phyloP scores from a whole-genome alignment of 257 asterid genomes.

The Solanum pimpinellifolium region DNA sequence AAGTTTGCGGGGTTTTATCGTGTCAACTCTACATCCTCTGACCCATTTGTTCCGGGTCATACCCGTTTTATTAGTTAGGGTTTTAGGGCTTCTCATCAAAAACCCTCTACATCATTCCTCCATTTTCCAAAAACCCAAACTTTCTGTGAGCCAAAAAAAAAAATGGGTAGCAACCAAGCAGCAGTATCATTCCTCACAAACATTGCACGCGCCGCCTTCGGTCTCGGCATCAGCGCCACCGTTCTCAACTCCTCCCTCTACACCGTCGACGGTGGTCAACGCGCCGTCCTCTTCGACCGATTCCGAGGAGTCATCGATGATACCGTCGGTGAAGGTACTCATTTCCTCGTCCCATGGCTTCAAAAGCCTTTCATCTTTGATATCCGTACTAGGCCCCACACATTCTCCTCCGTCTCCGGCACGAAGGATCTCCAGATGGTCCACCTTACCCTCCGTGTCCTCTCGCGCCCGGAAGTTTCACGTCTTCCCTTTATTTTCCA shows the following conservation, averaged over 20 bases:
- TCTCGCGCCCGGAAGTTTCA: conserved; percentile 71
- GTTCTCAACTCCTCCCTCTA: conserved; percentile 57
- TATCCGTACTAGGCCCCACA: conserved; percentile 84
- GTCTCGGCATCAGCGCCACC: conserved; percentile 53
- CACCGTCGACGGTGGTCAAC: conserved; percentile 97
- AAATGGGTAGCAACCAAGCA: conserved; percentile 60
- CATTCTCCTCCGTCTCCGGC: conserved; percentile 72
- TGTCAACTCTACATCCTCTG: not conserved
- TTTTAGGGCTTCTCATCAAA: not conserved
- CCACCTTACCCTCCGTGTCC: conserved; percentile 83
- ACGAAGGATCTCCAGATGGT: conserved; percentile 99
- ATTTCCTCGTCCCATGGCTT: conserved; percentile 81
- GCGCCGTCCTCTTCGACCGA: conserved; percentile 90
- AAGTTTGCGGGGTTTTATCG: not conserved
- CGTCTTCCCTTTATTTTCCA: conserved; percentile 67
- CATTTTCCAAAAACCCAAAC: not conserved
- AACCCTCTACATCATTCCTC: not conserved
- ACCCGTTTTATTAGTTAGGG: not conserved
- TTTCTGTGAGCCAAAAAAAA: not conserved
- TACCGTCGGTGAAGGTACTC: conserved; percentile 83
- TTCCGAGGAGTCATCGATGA: conserved; percentile 76
- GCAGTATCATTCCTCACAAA: conserved; percentile 47
- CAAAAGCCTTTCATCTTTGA: conserved; percentile 86
- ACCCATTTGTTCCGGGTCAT: not conserved
- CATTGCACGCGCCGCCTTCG: conserved; percentile 74